phyloP scores from a whole-genome alignment of 441 rosid species.

The Gossypium gossypioides region DNA sequence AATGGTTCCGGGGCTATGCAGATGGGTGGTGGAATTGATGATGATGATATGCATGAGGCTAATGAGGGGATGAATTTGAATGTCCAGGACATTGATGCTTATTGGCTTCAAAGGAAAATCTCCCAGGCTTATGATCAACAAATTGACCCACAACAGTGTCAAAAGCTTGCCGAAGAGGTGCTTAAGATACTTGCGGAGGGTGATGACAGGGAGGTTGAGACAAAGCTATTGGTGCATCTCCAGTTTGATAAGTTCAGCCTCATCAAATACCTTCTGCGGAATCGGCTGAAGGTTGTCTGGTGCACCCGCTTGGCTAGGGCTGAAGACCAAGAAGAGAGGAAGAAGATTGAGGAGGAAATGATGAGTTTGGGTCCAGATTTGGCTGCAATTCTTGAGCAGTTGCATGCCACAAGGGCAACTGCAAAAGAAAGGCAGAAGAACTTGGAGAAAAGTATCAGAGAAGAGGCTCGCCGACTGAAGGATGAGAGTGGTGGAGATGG shows the following conservation, averaged over 20 bases:
- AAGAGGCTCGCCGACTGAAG: constrained; percentile 83
- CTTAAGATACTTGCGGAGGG: constrained; percentile 75
- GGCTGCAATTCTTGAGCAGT: constrained; percentile 73
- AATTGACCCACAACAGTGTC: constrained; percentile 78
- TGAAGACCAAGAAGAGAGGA: constrained; percentile 74
- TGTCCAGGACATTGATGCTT: constrained; percentile 90
- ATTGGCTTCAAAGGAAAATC: constrained; percentile 91
- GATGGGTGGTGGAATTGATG: constrained; percentile 74
- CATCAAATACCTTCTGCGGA: constrained; percentile 51
- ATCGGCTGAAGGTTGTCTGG: constrained; percentile 82
- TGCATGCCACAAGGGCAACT: constrained; percentile 85
- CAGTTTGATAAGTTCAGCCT: constrained; percentile 64
- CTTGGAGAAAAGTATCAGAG: constrained; percentile 80
- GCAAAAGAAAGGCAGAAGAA: constrained; percentile 91
- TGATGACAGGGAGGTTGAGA: constrained; percentile 74
- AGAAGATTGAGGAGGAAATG: constrained; percentile 80
- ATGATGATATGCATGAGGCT: constrained; percentile 58
- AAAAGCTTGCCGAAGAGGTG: constrained; percentile 84
- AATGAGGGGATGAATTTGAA: constrained; percentile 63
- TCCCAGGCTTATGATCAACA: constrained; percentile 74
- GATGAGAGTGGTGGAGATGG: constrained; percentile 68
- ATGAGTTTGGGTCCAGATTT: constrained; percentile 48
- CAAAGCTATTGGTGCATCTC: constrained; percentile 49
- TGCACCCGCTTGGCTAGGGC: constrained; percentile 91
- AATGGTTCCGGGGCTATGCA: constrained; percentile 61